Evolutionary conservation across 2,329 filamentous ascomycete species (phyloP).

Genomic region (Colletotrichum tabaci): DNA sequence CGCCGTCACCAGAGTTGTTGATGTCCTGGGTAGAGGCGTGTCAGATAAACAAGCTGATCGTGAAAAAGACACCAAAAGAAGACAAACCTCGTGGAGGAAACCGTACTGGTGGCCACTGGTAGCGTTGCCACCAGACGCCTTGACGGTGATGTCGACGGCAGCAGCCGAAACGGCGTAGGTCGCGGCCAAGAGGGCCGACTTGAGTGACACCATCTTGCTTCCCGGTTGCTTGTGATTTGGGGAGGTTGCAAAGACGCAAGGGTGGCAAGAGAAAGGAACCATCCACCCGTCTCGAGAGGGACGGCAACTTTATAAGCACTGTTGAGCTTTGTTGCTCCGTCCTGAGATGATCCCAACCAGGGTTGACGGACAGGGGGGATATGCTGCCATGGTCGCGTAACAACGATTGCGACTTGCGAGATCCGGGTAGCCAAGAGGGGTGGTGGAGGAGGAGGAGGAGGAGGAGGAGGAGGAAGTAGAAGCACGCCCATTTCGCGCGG

Average conservation of each 20-base stretch:
- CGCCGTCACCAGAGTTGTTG: conserved; percentile 79
- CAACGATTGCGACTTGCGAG: neutral
- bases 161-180: conserved; percentile 44
- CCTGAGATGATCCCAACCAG: neutral
- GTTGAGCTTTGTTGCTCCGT: neutral
- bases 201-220: conserved; percentile 40
- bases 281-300: neutral
- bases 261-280: conserved; percentile 1
- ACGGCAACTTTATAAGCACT: conserved; percentile 12
- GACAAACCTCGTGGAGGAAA: conserved; percentile 59
- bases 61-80: neutral
- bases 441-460: neutral
- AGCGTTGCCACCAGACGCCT: conserved; percentile 56
- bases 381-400: neutral
- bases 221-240: conserved; percentile 13
- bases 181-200: conserved; percentile 44
- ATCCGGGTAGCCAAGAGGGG: neutral
- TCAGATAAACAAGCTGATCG: neutral
- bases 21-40: conserved; percentile 63
- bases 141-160: conserved; percentile 60
- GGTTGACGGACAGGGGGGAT: neutral
- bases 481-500: conserved; percentile 2
- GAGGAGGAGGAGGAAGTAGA: neutral
- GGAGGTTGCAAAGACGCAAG: conserved; percentile 30
- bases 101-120: conserved; percentile 63